Evolutionary conservation across 78 protist species (phyloP).

Genomic region (Carpediemonas membranifera): DNA sequence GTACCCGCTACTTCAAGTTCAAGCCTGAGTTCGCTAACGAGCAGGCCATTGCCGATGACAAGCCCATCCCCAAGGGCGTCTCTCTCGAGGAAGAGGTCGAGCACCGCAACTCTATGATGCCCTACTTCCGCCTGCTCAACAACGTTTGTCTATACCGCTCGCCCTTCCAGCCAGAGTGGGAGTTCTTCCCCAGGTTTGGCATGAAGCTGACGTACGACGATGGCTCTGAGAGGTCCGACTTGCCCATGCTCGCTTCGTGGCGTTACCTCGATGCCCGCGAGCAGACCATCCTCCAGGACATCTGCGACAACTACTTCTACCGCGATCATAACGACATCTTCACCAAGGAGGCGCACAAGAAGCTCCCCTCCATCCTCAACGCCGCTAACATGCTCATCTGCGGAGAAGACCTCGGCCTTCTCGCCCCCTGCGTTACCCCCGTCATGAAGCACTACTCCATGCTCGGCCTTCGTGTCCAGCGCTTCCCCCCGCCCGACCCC

Average conservation of each 20-base stretch:
- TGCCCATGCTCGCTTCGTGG: too few species aligned
- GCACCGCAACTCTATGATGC: not conserved
- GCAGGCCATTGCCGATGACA: too few species aligned
- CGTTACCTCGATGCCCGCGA: not conserved
- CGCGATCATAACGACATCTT: not conserved
- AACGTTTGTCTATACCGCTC: not conserved
- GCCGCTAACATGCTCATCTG: constrained; percentile 51
- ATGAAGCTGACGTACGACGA: not conserved
- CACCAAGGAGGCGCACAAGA: not conserved
- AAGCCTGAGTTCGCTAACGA: not conserved
- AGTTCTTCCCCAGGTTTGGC: constrained; percentile 10
- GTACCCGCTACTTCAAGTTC: constrained; percentile 17
- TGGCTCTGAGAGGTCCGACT: too few species aligned
- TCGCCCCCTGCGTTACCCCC: constrained; percentile 46
- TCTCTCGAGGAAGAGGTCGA: not conserved
- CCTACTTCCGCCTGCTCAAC: not conserved
- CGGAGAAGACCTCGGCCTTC: constrained; percentile 70
- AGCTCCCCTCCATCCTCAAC: constrained; percentile 1
- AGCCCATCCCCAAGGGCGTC: not conserved
- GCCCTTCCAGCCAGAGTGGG: not conserved
- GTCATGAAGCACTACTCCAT: constrained; percentile 30
- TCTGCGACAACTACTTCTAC: constrained; percentile 9
- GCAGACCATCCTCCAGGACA: not conserved
- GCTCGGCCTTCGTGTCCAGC: constrained; percentile 33
- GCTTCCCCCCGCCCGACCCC: constrained; percentile 8